These are phyloP conservation scores for Herpetomonas samuelpessoai DNA, from an alignment of 208 protist species.

Conservation along the genomic window DNA sequence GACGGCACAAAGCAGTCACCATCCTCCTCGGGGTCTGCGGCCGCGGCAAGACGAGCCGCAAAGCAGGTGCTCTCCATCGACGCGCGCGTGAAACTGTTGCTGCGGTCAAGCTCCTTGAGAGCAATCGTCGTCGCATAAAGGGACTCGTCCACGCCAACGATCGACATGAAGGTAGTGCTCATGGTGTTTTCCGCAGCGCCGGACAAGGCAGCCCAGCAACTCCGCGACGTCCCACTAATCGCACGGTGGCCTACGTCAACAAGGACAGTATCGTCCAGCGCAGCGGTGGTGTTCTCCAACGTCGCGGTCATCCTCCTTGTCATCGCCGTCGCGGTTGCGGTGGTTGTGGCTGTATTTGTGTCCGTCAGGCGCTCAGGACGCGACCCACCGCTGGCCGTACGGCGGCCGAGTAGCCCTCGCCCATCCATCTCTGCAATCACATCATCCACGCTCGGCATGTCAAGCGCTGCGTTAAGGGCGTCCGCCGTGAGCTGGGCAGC, in stretches of 20 bases:
- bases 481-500: not conserved
- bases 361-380: no score
- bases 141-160: not conserved
- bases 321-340: not conserved
- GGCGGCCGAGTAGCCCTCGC: no score
- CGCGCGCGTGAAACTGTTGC: not conserved
- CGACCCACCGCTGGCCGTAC: no score
- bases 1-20: not conserved
- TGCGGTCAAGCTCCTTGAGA: not conserved
- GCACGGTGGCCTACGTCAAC: no score
- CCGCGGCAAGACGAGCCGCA: not conserved
- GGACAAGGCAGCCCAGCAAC: not conserved
- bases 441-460: not conserved
- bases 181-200: not conserved
- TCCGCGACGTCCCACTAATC: no score
- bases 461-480: not conserved
- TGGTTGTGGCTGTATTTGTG: not conserved
- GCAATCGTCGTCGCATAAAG: not conserved
- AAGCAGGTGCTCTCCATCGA: not conserved
- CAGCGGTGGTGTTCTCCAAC: not conserved
- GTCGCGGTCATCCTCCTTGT: not conserved
- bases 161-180: not conserved
- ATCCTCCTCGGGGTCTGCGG: not conserved
- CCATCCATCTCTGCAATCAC: no score
- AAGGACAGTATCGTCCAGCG: no score